These are phyloP conservation scores for Hanseniaspora lachancei DNA, from an alignment of 805 yeast genomes.

Conservation along the genomic window DNA sequence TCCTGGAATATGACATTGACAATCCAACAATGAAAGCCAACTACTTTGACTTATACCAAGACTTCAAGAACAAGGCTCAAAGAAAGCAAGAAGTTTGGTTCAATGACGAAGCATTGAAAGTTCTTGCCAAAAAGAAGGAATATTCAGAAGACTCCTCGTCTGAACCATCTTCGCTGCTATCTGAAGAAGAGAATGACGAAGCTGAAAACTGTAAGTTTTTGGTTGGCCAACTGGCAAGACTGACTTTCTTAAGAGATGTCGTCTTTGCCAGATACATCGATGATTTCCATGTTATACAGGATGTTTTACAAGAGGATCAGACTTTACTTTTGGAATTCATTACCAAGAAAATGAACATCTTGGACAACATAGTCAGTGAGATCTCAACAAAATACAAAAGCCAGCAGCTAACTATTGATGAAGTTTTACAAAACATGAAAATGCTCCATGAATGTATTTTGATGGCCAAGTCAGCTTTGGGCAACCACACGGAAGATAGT, in stretches of 20 bases:
- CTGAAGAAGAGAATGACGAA: slow-evolving; percentile 18
- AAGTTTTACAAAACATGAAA: slow-evolving; percentile 56
- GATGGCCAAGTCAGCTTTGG: slow-evolving; percentile 45
- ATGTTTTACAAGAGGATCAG: slow-evolving; percentile 24
- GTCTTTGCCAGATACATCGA: slow-evolving; percentile 72
- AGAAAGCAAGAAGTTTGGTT: slow-evolving; percentile 19
- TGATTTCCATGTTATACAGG: slow-evolving; percentile 57
- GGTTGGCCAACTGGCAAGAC: slow-evolving; percentile 11
- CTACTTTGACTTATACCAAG: slow-evolving; percentile 43
- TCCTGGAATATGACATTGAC: slow-evolving; percentile 81
- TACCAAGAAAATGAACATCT: slow-evolving; percentile 30
- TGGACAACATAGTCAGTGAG: slow-evolving; percentile 39
- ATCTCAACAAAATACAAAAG: slow-evolving; percentile 12
- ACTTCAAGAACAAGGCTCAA: slow-evolving; percentile 13
- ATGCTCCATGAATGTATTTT: slow-evolving; percentile 68
- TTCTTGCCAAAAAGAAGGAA: slow-evolving; percentile 21
- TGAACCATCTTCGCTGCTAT: slow-evolving; percentile 14
- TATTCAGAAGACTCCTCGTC: slow-evolving; percentile 15
- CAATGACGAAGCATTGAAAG: slow-evolving; percentile 17
- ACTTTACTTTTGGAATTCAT: slow-evolving; percentile 26
- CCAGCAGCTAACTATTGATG: slow-evolving; percentile 18
- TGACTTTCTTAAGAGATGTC: slow-evolving; percentile 63
- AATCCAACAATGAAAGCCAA: slow-evolving; percentile 70
- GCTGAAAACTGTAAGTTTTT: slow-evolving; percentile 15
- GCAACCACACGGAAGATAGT: slow-evolving; percentile 51